A percentile compares a stretch with the other conserved stretches of the same genome.
Conservation (phyloP, 257 asterid genomes). For the Galeopsis tetrahit region DNA sequence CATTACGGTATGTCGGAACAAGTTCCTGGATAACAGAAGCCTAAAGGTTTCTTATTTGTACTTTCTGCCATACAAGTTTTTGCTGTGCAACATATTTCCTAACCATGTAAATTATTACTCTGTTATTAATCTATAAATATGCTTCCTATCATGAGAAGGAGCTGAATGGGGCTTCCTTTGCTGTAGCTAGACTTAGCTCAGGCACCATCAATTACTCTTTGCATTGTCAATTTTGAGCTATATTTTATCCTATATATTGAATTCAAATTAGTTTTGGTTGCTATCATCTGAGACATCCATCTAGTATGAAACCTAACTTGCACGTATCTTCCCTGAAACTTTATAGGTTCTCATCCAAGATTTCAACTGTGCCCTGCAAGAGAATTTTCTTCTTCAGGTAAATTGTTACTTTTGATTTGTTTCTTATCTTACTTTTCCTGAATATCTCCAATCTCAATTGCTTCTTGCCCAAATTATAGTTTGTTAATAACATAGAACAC, state of each 20-base stretch:
- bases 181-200: slow-evolving; percentile 19
- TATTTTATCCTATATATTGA: slow-evolving; percentile 19
- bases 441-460: slow-evolving; percentile 14
- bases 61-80: slow-evolving; percentile 5
- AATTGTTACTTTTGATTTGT: slow-evolving; percentile 27
- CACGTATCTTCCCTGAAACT: slow-evolving; percentile 23
- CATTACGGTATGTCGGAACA: background rate
- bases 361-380: slow-evolving; percentile 97
- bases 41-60: slow-evolving; percentile 5
- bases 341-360: slow-evolving; percentile 88
- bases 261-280: slow-evolving; percentile 21
- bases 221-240: slow-evolving; percentile 20
- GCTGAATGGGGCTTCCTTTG: slow-evolving; percentile 17
- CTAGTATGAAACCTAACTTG: slow-evolving; percentile 15
- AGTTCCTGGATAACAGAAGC: background rate
- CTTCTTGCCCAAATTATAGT: slow-evolving; percentile 19
- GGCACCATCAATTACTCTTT: slow-evolving; percentile 26
- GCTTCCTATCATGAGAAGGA: slow-evolving; percentile 10
- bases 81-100: slow-evolving; percentile 11
- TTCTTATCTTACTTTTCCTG: slow-evolving; percentile 23
- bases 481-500: background rate
- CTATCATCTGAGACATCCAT: slow-evolving; percentile 12
- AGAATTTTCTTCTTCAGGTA: slow-evolving; percentile 97
- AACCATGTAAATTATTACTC: slow-evolving; percentile 8
- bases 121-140: background rate